Percentiles rank a stretch among this genome's conserved stretches.
Evolutionary conservation across 2,329 filamentous ascomycete species (phyloP).

Genomic region (Aspergillus piperis): DNA sequence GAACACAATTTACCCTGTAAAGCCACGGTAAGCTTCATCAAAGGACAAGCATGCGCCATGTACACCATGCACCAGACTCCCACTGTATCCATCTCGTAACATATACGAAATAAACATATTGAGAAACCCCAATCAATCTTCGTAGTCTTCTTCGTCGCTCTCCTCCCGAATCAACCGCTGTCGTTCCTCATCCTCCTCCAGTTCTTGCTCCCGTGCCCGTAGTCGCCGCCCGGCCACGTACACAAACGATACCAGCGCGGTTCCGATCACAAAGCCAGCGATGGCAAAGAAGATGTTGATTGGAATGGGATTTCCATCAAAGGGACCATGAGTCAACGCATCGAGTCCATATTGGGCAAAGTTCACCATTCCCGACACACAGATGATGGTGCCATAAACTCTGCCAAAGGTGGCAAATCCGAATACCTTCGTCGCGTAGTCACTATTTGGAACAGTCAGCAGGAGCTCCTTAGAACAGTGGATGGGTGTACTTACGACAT

Average conservation of each 20-base stretch:
- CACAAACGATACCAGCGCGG: constrained; percentile 68
- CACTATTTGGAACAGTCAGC: constrained; percentile 43
- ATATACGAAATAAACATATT: neutral
- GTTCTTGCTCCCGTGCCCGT: constrained; percentile 11
- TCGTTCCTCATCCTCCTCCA: constrained; percentile 27
- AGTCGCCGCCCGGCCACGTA: constrained; percentile 22
- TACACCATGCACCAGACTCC: too few species aligned
- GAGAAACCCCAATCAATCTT: neutral
- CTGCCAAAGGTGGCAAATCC: constrained; percentile 89
- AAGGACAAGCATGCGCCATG: too few species aligned
- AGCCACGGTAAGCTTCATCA: too few species aligned
- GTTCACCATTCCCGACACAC: constrained; percentile 77
- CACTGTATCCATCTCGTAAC: neutral
- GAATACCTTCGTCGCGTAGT: constrained; percentile 89
- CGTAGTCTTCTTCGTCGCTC: neutral
- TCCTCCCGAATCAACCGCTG: constrained; percentile 29
- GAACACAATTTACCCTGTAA: too few species aligned
- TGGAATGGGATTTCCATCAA: constrained; percentile 71
- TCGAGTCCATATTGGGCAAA: constrained; percentile 81
- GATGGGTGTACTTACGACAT: constrained; percentile 59
- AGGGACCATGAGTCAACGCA: constrained; percentile 71
- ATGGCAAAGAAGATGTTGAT: constrained; percentile 71
- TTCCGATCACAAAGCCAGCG: constrained; percentile 65
- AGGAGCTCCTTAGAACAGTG: neutral
- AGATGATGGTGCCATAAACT: constrained; percentile 88